Base-by-base conservation (phyloP, 495 filamentous ascomycete species). In the Amphirosellinia nigrospora region DNA sequence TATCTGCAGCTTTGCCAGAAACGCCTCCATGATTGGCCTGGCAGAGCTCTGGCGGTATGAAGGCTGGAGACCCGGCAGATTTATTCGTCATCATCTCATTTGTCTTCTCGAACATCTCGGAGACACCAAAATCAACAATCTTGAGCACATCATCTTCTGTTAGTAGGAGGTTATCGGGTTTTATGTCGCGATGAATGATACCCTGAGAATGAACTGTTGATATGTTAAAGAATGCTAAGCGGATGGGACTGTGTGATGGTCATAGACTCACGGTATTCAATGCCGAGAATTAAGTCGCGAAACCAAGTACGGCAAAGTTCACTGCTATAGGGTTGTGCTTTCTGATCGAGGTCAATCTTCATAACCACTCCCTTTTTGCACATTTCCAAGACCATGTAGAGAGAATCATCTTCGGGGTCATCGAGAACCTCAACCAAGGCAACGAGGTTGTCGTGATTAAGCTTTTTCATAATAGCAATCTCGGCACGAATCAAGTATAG, bases 341-440 rank as follows among this genome's bases (percentile, higher is more conserved):
- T 81, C 74, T 97, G 91, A 70, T 92, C 90, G n/a, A 98, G 78
- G 6, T 93, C 93, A 56, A 99, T 93, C 69, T 96, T 96, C 96
- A 99, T 98, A 45, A 98, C 86, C 30, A 98, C 95, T 0, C 96
- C 96, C 76, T 98, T 98, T 74, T 97, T 96, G 83, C 96, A 99
- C 93, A 97, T 96, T 78, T 99, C 96, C 77, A 99, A 86, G 5
- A 99, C 96, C 93, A 99, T 98, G 78, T 98, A 99, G 26, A 99
- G 81, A 1, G 94, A 96, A 76, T 99, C 96, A 72, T 98, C 94
- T 39, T 92, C 89, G 2, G 96, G 96, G 74, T 98, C 96, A 77
- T 99, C 96, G 39, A 99, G 81, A 0, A 99, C 96, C 78, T 99
- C 96, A 71, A 96, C 91, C 38, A 99, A 82, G 38, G 90, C 90